Evolutionary conservation across 2,329 filamentous ascomycete species (phyloP).

Genomic region (Phaeosphaeriaceae sp.): DNA sequence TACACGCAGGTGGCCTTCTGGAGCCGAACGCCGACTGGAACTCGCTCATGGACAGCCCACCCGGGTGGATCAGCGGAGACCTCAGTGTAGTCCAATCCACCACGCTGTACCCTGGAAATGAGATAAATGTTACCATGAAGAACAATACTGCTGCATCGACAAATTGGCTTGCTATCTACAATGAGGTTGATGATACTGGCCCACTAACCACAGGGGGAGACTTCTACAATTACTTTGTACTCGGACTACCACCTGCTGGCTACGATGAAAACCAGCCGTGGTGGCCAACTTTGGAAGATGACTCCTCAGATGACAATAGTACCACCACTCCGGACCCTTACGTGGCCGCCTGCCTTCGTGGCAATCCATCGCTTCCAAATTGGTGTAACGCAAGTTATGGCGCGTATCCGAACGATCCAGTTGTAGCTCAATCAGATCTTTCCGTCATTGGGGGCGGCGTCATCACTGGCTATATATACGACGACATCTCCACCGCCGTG

Average conservation of each 20-base stretch:
- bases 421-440: conserved; percentile 27
- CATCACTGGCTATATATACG: conserved; percentile 53
- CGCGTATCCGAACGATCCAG: conserved; percentile 32
- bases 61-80: neutral
- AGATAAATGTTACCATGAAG: conserved; percentile 30
- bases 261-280: neutral
- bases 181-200: conserved; percentile 22
- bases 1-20: conserved; percentile 45
- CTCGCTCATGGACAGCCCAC: conserved; percentile 31
- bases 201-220: conserved; percentile 51
- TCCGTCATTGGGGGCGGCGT: conserved; percentile 21
- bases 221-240: conserved; percentile 56
- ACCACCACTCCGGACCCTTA: neutral
- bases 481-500: conserved; percentile 49
- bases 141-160: conserved; percentile 21
- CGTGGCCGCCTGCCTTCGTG: neutral
- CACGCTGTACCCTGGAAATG: conserved; percentile 48
- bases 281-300: neutral
- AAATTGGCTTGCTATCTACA: conserved; percentile 32
- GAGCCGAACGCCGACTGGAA: conserved; percentile 56
- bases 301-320: conserved; percentile 4
- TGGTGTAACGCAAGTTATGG: conserved; percentile 24
- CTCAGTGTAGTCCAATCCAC: neutral
- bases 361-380: neutral
- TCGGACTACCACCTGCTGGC: conserved; percentile 29